Base-by-base conservation (phyloP, 192 early-diverging fungal genomes). In the Coemansia sp. region DNA sequence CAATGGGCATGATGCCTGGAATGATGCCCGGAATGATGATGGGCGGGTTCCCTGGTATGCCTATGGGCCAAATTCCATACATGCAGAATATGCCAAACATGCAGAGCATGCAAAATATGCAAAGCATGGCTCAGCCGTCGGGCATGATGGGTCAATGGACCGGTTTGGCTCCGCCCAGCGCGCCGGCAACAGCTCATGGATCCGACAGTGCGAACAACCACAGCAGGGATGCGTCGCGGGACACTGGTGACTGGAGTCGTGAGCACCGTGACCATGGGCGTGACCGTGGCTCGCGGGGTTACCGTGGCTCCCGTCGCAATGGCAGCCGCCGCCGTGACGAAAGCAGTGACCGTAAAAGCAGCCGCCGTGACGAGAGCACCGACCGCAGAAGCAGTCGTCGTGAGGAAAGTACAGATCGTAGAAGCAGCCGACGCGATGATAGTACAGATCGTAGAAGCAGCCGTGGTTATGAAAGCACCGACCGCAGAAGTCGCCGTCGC, bases 61-160 rank as follows among this genome's bases (percentile, higher is more conserved):
- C 59, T 14, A 70, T 75, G 68, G 72, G 72, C 48, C 62, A 59
- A 25, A 68, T 78, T 55, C 69, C 61, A 40, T 72, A 65, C 19
- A 78, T 78, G 69, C 65, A 62, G 59, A 60, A 25, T n/a, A 47
- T 54, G 34, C 60, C 0, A 8, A 34, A 34, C 19, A 70, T 75
- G 73, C 66, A 62, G 38, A 57, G 55, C 19, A 68, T 78, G 55
- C 69, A 52, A 40, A 72, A 62, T 15, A 78, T 78, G 69, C 66
- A 62, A 60, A 60, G n/a, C 17, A 48, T 54, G 34, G 7, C 31
- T 6, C 60, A 23, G 31, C 59, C 64, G 11, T 59, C 48, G 2
- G 59, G 61, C 22, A 44, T 62, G 58, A 44, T 60, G 44, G 25
- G 31, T 17, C 55, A 59, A 4, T 58, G 59, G 49, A 19, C 2